A percentile compares a stretch with the other conserved stretches of the same genome.
Evolutionary conservation across 805 yeast species (phyloP).

Genomic region (Candida ulmi): DNA sequence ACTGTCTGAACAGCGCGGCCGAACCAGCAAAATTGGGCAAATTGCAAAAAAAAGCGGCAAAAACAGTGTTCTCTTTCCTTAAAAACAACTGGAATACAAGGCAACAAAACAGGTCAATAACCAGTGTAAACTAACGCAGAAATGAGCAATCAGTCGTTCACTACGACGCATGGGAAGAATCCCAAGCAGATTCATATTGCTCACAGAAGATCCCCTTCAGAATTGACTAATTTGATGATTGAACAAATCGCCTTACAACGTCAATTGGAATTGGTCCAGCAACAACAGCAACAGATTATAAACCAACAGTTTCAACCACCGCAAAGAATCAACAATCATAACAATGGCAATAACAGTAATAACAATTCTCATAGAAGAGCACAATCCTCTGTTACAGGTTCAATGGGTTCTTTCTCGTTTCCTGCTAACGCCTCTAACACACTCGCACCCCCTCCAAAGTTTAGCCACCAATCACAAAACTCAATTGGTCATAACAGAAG

Average conservation of each 20-base stretch:
- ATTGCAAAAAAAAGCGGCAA: neutral
- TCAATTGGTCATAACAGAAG: constrained; percentile 76
- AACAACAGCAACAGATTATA: constrained; percentile 82
- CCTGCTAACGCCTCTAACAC: constrained; percentile 10
- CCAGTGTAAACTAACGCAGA: too few species aligned
- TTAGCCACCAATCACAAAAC: constrained; percentile 3
- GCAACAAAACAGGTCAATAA: too few species aligned
- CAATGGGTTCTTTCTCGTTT: constrained; percentile 26
- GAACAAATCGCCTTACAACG: constrained; percentile 86
- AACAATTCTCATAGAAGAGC: constrained; percentile 38
- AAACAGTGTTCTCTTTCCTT: neutral
- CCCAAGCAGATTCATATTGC: constrained; percentile 82
- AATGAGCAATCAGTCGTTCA: constrained; percentile 20
- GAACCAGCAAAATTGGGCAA: neutral
- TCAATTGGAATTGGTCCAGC: constrained; percentile 86
- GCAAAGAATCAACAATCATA: neutral
- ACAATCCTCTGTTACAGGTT: constrained; percentile 35
- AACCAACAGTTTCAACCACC: constrained; percentile 34
- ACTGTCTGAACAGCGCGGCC: neutral
- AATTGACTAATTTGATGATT: constrained; percentile 85
- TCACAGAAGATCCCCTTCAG: constrained; percentile 96
- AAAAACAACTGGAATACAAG: neutral
- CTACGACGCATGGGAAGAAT: constrained; percentile 33
- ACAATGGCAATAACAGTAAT: too few species aligned
- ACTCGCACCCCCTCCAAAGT: constrained; percentile 23